Conservation (phyloP, 1,139 yeast genomes). For the Pichia sp. region DNA sequence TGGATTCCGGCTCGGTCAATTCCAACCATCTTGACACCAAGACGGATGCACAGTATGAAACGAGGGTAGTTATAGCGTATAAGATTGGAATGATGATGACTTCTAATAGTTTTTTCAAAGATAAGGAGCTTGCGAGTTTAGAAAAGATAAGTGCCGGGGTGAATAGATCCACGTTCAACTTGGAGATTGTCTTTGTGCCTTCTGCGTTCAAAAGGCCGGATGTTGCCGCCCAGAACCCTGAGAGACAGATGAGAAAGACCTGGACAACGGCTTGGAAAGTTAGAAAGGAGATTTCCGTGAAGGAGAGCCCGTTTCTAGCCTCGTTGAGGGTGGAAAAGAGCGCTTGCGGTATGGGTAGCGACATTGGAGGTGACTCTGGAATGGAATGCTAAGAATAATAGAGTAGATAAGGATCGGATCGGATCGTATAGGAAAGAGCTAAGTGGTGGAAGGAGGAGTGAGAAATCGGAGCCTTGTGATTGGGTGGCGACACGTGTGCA, state of each 20-base stretch:
- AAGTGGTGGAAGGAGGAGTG: too few species aligned
- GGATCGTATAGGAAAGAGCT: too few species aligned
- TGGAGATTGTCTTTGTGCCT: constrained; percentile 66
- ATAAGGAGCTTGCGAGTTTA: constrained; percentile 73
- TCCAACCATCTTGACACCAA: constrained; percentile 45
- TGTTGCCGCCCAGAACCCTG: constrained; percentile 70
- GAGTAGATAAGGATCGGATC: too few species aligned
- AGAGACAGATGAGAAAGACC: constrained; percentile 68
- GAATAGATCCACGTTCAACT: constrained; percentile 73
- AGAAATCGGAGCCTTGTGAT: too few species aligned
- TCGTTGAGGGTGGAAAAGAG: constrained; percentile 8
- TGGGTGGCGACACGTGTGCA: too few species aligned
- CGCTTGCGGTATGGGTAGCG: constrained; percentile 6
- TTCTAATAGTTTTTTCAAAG: constrained; percentile 64
- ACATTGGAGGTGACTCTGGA: too few species aligned
- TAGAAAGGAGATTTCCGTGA: constrained; percentile 52
- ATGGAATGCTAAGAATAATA: too few species aligned
- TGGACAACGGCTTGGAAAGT: constrained; percentile 80
- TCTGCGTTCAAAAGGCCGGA: constrained; percentile 55
- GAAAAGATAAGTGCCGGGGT: constrained; percentile 84
- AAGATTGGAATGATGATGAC: constrained; percentile 73
- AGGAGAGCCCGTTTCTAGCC: constrained; percentile 16
- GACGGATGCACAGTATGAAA: constrained; percentile 56
- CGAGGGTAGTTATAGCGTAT: constrained; percentile 61
- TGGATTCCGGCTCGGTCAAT: constrained; percentile 63